These are phyloP conservation scores for Tetraselmis chui DNA, from an alignment of 139 green algal genomes.

Conservation along the genomic window DNA sequence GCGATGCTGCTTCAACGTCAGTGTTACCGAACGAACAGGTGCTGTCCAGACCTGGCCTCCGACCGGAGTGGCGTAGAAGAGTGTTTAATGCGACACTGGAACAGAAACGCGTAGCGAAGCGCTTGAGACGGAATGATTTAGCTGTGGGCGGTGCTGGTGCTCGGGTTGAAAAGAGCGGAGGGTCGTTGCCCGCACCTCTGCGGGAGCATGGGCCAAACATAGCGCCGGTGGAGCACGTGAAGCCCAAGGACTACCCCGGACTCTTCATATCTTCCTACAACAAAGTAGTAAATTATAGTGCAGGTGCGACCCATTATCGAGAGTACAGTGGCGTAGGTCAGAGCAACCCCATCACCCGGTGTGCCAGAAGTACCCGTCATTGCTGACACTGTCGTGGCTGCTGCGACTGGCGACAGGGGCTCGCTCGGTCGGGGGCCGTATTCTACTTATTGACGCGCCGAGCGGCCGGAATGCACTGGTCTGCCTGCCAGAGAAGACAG, in stretches of 20 bases:
- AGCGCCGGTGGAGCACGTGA: background rate
- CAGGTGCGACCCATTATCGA: too few species aligned
- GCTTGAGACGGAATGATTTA: too few species aligned
- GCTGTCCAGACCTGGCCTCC: too few species aligned
- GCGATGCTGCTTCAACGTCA: too few species aligned
- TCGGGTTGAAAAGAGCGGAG: too few species aligned
- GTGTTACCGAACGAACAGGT: too few species aligned
- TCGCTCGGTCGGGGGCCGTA: background rate
- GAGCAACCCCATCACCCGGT: background rate
- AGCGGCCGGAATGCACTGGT: background rate
- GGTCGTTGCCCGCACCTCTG: too few species aligned
- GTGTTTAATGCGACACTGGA: too few species aligned
- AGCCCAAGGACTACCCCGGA: background rate
- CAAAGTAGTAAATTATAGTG: background rate
- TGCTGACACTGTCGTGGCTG: background rate
- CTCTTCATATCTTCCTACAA: background rate
- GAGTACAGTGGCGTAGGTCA: background rate
- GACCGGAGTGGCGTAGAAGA: too few species aligned
- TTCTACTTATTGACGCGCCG: background rate
- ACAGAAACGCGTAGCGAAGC: too few species aligned
- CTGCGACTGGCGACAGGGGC: background rate
- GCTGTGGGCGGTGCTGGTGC: too few species aligned
- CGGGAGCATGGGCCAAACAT: too few species aligned
- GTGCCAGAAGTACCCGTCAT: background rate
- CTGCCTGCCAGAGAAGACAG: background rate